Evolutionary conservation across 2,329 filamentous ascomycete genomes (phyloP).

Genomic region (Aureobasidium sp.): DNA sequence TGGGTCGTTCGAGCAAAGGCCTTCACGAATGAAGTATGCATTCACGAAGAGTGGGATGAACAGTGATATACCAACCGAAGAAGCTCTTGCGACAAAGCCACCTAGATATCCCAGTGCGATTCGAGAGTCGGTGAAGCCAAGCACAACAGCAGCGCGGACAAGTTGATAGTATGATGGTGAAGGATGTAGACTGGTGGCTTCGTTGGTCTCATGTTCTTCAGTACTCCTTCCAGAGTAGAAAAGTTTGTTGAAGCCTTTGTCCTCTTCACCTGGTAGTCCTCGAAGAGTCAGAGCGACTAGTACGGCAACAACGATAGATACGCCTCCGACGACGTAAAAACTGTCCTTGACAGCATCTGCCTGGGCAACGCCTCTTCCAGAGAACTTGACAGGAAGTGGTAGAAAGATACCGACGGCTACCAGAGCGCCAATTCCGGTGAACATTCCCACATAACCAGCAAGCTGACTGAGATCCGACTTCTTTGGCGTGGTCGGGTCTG

Average conservation of each 20-base stretch:
- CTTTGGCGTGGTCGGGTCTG: not conserved
- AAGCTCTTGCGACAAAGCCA: conserved; percentile 89
- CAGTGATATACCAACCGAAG: conserved; percentile 87
- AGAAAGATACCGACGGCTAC: conserved; percentile 76
- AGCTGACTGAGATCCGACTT: conserved; percentile 38
- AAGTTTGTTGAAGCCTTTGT: conserved; percentile 56
- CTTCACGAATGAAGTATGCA: conserved; percentile 74
- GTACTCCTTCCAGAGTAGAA: conserved; percentile 20
- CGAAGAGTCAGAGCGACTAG: conserved; percentile 73
- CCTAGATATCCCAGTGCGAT: conserved; percentile 86
- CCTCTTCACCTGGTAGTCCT: conserved; percentile 60
- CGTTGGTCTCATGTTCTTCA: conserved; percentile 15
- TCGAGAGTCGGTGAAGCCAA: conserved; percentile 66
- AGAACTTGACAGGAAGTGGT: conserved; percentile 75
- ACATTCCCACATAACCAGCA: conserved; percentile 83
- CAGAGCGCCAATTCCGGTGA: conserved; percentile 85
- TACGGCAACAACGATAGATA: conserved; percentile 64
- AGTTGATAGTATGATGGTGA: conserved; percentile 47
- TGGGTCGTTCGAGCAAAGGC: conserved; percentile 57
- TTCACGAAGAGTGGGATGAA: conserved; percentile 94
- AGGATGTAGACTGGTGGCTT: conserved; percentile 25
- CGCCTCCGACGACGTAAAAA: conserved; percentile 74
- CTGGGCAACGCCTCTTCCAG: conserved; percentile 61
- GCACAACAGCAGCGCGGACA: conserved; percentile 34
- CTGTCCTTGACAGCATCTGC: conserved; percentile 69